These are phyloP conservation scores for Lagenaria siceraria DNA, from an alignment of 306 rosid genomes.

Conservation along the genomic window DNA sequence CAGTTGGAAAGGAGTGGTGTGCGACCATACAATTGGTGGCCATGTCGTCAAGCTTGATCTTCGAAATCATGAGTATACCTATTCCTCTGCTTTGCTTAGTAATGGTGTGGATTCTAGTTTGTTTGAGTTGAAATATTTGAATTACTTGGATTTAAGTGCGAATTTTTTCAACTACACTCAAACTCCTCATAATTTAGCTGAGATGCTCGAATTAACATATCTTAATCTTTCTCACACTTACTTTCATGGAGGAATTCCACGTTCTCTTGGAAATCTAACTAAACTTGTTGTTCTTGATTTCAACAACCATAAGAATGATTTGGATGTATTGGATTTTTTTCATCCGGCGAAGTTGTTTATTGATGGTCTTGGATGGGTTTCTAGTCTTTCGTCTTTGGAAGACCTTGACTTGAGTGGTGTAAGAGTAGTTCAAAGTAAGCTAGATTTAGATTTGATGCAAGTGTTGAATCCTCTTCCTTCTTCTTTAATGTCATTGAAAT, in stretches of 20 bases:
- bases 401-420: too few species aligned
- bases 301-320: too few species aligned
- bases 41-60: too few species aligned
- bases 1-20: background rate
- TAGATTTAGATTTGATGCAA: background rate
- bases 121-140: background rate
- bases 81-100: too few species aligned
- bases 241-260: background rate
- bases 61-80: too few species aligned
- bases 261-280: background rate
- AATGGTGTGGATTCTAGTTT: slow-evolving; percentile 2
- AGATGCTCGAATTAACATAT: background rate
- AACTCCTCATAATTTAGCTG: background rate
- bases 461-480: too few species aligned
- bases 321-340: background rate
- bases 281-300: background rate
- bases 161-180: background rate
- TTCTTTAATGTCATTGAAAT: background rate
- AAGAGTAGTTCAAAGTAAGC: too few species aligned
- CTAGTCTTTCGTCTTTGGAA: slow-evolving; percentile 11
- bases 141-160: background rate
- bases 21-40: too few species aligned
- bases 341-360: background rate
- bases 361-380: slow-evolving; percentile 16
- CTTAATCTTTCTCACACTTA: too few species aligned